A percentile compares a stretch with the other conserved stretches of the same genome.
phyloP scores from a whole-genome alignment of 768 basidiomycete species.

The Mrakia frigida region DNA sequence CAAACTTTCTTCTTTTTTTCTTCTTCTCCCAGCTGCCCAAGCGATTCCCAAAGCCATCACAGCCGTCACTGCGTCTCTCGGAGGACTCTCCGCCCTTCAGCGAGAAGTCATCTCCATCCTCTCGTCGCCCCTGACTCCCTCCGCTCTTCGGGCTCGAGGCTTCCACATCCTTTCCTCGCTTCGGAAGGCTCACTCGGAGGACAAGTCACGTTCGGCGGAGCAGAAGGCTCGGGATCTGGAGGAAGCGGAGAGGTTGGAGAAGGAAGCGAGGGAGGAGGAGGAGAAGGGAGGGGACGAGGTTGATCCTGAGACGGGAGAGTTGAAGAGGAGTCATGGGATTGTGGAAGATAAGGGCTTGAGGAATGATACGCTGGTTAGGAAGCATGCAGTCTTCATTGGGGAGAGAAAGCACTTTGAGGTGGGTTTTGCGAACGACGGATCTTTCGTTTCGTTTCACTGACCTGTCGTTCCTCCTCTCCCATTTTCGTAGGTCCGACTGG shows the following conservation, averaged over 20 bases:
- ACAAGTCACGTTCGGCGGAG: conserved; percentile 1
- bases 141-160: conserved; percentile 19
- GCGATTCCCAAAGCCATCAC: conserved; percentile 30
- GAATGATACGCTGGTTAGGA: conserved; percentile 1
- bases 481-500: background rate
- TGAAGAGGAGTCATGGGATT: background rate
- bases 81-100: conserved; percentile 25
- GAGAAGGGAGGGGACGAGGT: background rate
- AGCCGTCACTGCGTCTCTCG: conserved; percentile 23
- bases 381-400: conserved; percentile 16
- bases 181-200: conserved; percentile 13
- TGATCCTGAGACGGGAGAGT: background rate
- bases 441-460: background rate
- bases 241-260: background rate
- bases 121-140: conserved; percentile 25
- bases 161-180: conserved; percentile 20
- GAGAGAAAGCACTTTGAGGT: conserved; percentile 29
- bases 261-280: conserved; percentile 1
- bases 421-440: background rate
- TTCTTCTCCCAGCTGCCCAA: background rate
- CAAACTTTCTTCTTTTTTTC: background rate
- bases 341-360: conserved; percentile 21
- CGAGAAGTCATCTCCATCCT: conserved; percentile 29
- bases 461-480: background rate
- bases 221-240: conserved; percentile 3